Conservation (phyloP, 2,329 filamentous ascomycete genomes). For the Ophiostoma sp. region DNA sequence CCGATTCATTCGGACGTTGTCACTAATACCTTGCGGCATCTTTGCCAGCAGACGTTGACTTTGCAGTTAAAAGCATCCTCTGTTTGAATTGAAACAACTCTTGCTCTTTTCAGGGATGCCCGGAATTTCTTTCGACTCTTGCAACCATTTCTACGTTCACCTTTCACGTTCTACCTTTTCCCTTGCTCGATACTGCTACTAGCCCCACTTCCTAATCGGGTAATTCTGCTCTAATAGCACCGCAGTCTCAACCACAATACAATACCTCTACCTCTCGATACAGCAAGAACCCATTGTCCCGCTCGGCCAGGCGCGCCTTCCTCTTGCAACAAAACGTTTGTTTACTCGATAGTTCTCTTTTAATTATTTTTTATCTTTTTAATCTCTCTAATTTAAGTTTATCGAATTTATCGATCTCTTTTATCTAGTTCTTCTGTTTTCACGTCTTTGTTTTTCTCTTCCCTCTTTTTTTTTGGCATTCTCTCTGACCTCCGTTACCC, state of each 20-base stretch:
- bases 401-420: background rate
- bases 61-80: background rate
- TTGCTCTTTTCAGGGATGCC: too few species aligned
- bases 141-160: too few species aligned
- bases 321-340: background rate
- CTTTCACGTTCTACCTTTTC: too few species aligned
- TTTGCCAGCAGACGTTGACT: background rate
- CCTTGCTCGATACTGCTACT: background rate
- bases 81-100: background rate
- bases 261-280: background rate
- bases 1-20: background rate
- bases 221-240: background rate
- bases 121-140: too few species aligned
- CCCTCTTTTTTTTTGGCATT: background rate
- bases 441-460: background rate
- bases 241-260: background rate
- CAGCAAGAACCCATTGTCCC: background rate
- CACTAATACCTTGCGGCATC: background rate
- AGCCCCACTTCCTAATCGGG: background rate
- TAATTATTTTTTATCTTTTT: background rate
- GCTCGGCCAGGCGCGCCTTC: background rate
- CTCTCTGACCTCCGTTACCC: background rate
- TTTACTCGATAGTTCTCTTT: too few species aligned
- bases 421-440: background rate
- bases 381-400: background rate